Evolutionary conservation across 202 grass and related monocot genomes (phyloP).

Genomic region (Brachypodium distachyon): DNA sequence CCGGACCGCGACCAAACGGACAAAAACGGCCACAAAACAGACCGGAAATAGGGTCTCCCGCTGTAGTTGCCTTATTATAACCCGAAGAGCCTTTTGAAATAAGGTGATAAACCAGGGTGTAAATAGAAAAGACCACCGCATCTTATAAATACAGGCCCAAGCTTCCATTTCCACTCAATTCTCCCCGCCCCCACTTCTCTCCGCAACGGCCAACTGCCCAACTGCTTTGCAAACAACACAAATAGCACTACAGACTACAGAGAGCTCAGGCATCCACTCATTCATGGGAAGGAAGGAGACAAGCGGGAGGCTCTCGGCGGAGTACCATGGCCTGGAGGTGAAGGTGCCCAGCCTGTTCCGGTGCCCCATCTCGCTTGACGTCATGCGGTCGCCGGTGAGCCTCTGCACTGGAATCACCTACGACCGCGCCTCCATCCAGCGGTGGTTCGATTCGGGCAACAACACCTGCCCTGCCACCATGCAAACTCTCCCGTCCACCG

Average conservation of each 20-base stretch:
- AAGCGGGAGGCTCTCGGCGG: background rate
- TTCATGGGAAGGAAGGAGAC: constrained; percentile 20
- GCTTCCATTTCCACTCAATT: background rate
- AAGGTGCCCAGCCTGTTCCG: constrained; percentile 89
- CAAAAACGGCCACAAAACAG: too few species aligned
- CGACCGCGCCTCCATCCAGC: constrained; percentile 81
- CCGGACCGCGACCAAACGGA: too few species aligned
- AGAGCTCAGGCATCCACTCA: background rate
- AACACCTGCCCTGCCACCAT: constrained; percentile 91
- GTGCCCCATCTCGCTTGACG: constrained; percentile 92
- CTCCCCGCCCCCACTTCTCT: background rate
- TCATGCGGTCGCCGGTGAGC: constrained; percentile 95
- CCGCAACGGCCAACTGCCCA: background rate
- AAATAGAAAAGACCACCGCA: background rate
- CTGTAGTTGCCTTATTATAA: too few species aligned
- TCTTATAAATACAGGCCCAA: constrained; percentile 9
- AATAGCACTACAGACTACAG: background rate
- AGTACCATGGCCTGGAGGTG: constrained; percentile 50
- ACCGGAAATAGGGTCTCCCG: too few species aligned
- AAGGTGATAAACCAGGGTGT: background rate
- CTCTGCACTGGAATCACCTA: constrained; percentile 95
- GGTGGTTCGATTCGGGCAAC: constrained; percentile 84
- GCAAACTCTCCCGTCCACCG: constrained; percentile 67
- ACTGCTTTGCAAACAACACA: background rate
- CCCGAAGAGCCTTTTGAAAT: too few species aligned